phyloP scores from a whole-genome alignment of 257 asterid genomes.

The Solanum appendiculatum region DNA sequence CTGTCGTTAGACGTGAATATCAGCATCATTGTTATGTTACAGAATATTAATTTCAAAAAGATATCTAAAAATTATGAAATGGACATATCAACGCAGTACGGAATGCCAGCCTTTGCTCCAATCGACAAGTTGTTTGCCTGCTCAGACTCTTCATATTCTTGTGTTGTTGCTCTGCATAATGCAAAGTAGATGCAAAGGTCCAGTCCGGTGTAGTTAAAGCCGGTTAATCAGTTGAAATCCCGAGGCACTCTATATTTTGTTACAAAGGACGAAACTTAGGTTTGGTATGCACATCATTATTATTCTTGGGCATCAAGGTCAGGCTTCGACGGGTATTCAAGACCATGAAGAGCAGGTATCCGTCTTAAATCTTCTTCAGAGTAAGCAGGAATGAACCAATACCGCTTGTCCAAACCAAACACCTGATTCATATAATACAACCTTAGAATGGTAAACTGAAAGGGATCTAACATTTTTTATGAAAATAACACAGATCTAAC shows the following conservation, averaged over 20 bases:
- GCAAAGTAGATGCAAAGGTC: not conserved
- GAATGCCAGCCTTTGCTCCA: not conserved
- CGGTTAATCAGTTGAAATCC: not conserved
- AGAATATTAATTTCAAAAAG: not conserved
- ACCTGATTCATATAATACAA: slow-evolving; percentile 22
- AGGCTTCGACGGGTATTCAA: slow-evolving; percentile 57
- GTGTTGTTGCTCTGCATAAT: slow-evolving; percentile 3
- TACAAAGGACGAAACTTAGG: not conserved
- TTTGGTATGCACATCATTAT: slow-evolving; percentile 2
- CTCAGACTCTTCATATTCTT: not conserved
- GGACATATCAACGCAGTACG: not conserved
- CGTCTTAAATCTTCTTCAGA: slow-evolving; percentile 54
- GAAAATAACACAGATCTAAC: not conserved
- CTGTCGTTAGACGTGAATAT: not conserved
- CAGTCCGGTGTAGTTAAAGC: not conserved
- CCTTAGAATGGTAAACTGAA: not conserved
- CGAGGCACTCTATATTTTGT: not conserved
- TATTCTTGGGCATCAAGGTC: slow-evolving; percentile 41
- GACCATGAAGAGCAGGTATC: slow-evolving; percentile 61
- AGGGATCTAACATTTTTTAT: not conserved
- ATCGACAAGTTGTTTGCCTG: not conserved
- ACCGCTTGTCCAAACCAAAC: slow-evolving; percentile 46
- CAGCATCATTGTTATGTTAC: not conserved
- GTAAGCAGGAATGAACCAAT: slow-evolving; percentile 55
- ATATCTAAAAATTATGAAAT: not conserved